Evolutionary conservation across 805 yeast genomes (phyloP).

Genomic region (Myxozyma sirexii): DNA sequence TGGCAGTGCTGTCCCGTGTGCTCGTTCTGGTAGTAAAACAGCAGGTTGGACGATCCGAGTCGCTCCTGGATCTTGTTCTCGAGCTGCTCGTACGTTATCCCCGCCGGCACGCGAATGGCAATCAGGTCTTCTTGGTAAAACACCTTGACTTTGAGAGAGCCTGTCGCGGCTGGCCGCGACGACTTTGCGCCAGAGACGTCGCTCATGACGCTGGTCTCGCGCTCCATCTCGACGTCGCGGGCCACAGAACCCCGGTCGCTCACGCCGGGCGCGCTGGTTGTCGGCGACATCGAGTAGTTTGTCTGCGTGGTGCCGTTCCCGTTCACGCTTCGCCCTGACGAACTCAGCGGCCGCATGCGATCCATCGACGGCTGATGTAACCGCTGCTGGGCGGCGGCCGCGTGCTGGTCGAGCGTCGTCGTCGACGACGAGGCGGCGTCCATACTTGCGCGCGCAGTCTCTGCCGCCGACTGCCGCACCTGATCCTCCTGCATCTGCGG

Average conservation of each 20-base stretch:
- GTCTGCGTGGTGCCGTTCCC: not conserved
- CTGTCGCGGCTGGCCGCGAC: conserved; percentile 9
- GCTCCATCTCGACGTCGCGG: conserved; percentile 22
- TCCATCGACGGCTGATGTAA: conserved; percentile 13
- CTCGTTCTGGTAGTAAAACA: conserved; percentile 39
- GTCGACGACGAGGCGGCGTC: conserved; percentile 1
- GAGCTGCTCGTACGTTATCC: conserved; percentile 40
- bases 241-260: conserved; percentile 9
- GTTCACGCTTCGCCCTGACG: not conserved
- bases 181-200: conserved; percentile 4
- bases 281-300: conserved; percentile 11
- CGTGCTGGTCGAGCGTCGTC: not conserved
- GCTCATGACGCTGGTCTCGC: conserved; percentile 8
- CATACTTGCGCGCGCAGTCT: not conserved
- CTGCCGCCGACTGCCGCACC: not conserved
- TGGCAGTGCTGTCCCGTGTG: conserved; percentile 36
- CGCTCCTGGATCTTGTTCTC: conserved; percentile 42
- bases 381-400: not conserved
- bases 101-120: conserved; percentile 45
- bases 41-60: conserved; percentile 38
- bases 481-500: not conserved
- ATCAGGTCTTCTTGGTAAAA: conserved; percentile 44
- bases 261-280: conserved; percentile 5
- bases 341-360: conserved; percentile 12
- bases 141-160: conserved; percentile 45